Evolutionary conservation across 179 eudicot species (phyloP).

Genomic region (Vitellaria paradoxa): DNA sequence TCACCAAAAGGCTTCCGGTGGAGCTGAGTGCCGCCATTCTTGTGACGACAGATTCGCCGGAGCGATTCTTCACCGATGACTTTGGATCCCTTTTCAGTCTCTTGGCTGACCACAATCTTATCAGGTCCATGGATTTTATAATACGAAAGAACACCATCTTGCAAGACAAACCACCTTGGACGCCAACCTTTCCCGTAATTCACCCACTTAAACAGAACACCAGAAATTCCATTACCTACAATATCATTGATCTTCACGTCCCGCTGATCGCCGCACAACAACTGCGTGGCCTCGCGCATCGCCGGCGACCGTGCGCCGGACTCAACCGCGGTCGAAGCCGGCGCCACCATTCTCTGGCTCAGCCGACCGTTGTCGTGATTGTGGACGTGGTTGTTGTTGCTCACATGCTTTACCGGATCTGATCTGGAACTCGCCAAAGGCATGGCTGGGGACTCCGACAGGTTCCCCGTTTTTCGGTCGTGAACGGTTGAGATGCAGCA

Average conservation of each 20-base stretch:
- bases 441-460: not conserved
- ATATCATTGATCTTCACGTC: constrained; percentile 61
- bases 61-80: constrained; percentile 79
- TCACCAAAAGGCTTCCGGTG: constrained; percentile 69
- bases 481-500: constrained; percentile 21
- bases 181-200: constrained; percentile 90
- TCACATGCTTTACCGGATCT: not conserved
- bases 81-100: constrained; percentile 52
- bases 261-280: constrained; percentile 35
- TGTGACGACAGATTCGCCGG: constrained; percentile 36
- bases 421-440: constrained; percentile 4
- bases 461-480: constrained; percentile 5
- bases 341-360: constrained; percentile 8
- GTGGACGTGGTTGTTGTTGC: not conserved
- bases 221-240: constrained; percentile 71
- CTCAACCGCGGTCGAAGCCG: not conserved
- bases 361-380: not conserved
- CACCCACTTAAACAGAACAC: constrained; percentile 78
- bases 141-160: constrained; percentile 80
- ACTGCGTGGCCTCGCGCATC: constrained; percentile 2
- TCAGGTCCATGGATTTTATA: constrained; percentile 82
- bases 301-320: not conserved
- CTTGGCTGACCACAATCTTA: constrained; percentile 44
- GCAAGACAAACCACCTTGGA: constrained; percentile 77
- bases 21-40: constrained; percentile 16